Conservation (phyloP, 495 filamentous ascomycete species). For the Pyronema omphalodes region DNA sequence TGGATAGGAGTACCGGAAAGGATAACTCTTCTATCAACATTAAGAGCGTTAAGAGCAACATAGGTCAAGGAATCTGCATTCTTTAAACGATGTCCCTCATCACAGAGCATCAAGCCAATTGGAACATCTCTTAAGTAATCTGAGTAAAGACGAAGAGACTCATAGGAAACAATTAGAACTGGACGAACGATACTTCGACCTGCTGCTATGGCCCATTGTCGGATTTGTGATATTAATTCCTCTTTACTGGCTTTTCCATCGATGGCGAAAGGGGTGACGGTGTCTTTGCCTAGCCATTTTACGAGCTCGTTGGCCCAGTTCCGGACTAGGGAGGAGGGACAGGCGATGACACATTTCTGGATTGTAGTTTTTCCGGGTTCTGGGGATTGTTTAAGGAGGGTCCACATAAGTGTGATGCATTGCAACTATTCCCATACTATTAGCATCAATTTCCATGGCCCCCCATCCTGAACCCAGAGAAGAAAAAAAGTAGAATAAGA, state of each 20-base stretch:
- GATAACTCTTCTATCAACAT: constrained; percentile 82
- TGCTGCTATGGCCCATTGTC: constrained; percentile 83
- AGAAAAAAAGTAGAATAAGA: neutral
- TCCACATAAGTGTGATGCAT: constrained; percentile 82
- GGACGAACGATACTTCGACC: constrained; percentile 82
- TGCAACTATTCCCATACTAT: constrained; percentile 31
- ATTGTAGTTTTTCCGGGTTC: constrained; percentile 87
- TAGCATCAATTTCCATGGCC: neutral
- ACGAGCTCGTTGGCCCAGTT: constrained; percentile 95
- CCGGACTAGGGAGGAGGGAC: constrained; percentile 83
- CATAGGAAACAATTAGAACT: constrained; percentile 98
- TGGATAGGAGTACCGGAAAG: constrained; percentile 95
- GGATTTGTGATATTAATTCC: constrained; percentile 70
- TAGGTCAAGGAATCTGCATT: constrained; percentile 95
- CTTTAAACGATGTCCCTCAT: constrained; percentile 96
- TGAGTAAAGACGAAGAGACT: constrained; percentile 79
- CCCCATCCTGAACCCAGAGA: neutral
- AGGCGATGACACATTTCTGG: constrained; percentile 97
- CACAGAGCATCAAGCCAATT: constrained; percentile 90
- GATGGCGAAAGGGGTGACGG: constrained; percentile 83
- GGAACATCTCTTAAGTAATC: constrained; percentile 70
- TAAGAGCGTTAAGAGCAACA: constrained; percentile 69
- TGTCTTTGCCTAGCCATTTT: constrained; percentile 90
- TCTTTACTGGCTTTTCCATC: constrained; percentile 94
- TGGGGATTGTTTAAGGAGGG: constrained; percentile 81